phyloP scores from a whole-genome alignment of 148 eudicot species.

The Silene conica region DNA sequence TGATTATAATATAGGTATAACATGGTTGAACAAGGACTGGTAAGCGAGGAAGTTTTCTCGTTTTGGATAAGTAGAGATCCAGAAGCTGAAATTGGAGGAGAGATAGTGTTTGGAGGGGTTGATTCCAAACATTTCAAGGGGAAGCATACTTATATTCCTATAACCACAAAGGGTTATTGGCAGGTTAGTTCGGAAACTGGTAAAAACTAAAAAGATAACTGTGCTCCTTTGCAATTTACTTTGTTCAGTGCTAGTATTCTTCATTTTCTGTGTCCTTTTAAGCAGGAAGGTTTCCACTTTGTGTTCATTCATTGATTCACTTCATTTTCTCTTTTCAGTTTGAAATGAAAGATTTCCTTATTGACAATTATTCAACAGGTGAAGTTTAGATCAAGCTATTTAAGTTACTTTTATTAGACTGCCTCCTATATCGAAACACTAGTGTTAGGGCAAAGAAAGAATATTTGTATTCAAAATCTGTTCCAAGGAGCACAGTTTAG shows the following conservation, averaged over 20 bases:
- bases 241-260: background rate
- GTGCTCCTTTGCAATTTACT: background rate
- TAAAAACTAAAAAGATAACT: background rate
- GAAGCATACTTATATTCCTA: slow-evolving; percentile 65
- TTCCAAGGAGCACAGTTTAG: background rate
- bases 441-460: background rate
- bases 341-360: slow-evolving; percentile 68
- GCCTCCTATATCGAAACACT: background rate
- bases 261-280: background rate
- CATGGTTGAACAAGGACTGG: slow-evolving; percentile 74
- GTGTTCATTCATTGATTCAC: background rate
- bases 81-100: slow-evolving; percentile 59
- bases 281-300: background rate
- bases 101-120: slow-evolving; percentile 78
- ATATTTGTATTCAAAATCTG: background rate
- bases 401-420: background rate
- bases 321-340: slow-evolving; percentile 37
- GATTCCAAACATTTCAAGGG: slow-evolving; percentile 71
- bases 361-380: slow-evolving; percentile 73
- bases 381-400: slow-evolving; percentile 13
- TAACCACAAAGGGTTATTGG: slow-evolving; percentile 82
- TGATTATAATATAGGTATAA: slow-evolving; percentile 49
- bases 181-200: slow-evolving; percentile 41
- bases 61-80: slow-evolving; percentile 78
- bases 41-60: slow-evolving; percentile 55